Conservation (phyloP, 2,329 filamentous ascomycete genomes). For the Calonectria pseudoreteaudii region DNA sequence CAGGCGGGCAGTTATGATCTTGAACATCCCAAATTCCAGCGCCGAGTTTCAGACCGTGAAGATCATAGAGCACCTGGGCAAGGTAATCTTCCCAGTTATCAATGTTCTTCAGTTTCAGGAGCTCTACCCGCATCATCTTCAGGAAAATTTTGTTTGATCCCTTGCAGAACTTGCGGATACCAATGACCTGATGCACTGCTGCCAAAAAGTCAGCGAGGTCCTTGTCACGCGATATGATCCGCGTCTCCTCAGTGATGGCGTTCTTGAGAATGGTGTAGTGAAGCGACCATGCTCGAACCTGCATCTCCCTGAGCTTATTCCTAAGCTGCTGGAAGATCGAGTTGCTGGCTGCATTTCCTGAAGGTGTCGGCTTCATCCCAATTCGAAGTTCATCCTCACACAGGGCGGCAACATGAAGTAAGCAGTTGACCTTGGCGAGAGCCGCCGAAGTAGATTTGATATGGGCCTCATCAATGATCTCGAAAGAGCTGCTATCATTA, state of each 20-base stretch:
- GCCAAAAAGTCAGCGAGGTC: slow-evolving; percentile 84
- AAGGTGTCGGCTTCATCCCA: slow-evolving; percentile 73
- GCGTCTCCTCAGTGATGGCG: slow-evolving; percentile 75
- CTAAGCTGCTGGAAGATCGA: slow-evolving; percentile 65
- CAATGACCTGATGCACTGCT: slow-evolving; percentile 85
- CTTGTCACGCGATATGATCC: slow-evolving; percentile 75
- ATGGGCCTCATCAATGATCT: slow-evolving; percentile 86
- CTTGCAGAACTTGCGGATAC: slow-evolving; percentile 87
- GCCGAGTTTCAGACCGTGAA: slow-evolving; percentile 84
- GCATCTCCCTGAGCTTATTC: slow-evolving; percentile 84
- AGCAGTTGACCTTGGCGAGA: slow-evolving; percentile 76
- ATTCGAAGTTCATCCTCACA: slow-evolving; percentile 89
- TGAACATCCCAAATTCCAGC: slow-evolving; percentile 73
- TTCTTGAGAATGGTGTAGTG: slow-evolving; percentile 85
- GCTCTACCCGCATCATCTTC: slow-evolving; percentile 87
- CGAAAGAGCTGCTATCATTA: slow-evolving; percentile 77
- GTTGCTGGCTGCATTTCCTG: slow-evolving; percentile 67
- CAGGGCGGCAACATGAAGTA: slow-evolving; percentile 83
- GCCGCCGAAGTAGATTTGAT: slow-evolving; percentile 79
- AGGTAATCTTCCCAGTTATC: slow-evolving; percentile 90
- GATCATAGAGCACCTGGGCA: slow-evolving; percentile 84
- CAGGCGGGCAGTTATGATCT: slow-evolving; percentile 83
- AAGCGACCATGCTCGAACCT: slow-evolving; percentile 88
- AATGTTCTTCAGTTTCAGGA: slow-evolving; percentile 79
- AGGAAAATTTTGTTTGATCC: slow-evolving; percentile 88